phyloP scores from a whole-genome alignment of 306 rosid genomes.

The Glycine tomentella region DNA sequence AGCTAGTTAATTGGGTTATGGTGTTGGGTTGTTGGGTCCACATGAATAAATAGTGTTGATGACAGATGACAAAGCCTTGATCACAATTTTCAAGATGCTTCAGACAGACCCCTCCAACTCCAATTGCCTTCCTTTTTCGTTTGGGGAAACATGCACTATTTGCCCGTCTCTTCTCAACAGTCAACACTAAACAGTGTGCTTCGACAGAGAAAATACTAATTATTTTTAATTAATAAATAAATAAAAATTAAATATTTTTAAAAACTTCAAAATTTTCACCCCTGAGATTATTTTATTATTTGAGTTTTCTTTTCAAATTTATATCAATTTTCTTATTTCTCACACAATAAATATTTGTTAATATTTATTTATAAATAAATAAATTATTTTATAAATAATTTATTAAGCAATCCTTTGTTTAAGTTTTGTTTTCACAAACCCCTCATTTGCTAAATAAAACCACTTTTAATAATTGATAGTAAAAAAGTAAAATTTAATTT shows the following conservation, averaged over 20 bases:
- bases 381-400: too few species aligned
- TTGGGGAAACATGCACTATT: constrained; percentile 13
- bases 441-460: neutral
- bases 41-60: constrained; percentile 65
- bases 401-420: too few species aligned
- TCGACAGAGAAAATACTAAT: too few species aligned
- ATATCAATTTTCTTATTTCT: too few species aligned
- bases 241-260: too few species aligned
- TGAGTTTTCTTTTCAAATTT: too few species aligned
- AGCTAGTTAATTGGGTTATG: neutral
- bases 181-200: neutral
- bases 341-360: too few species aligned
- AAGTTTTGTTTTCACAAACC: too few species aligned
- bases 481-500: neutral
- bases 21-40: constrained; percentile 57
- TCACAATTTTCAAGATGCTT: constrained; percentile 68
- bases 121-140: neutral
- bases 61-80: constrained; percentile 52
- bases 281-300: neutral
- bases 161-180: neutral
- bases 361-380: too few species aligned
- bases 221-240: too few species aligned
- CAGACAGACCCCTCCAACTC: constrained; percentile 20
- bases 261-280: too few species aligned
- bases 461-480: too few species aligned